phyloP scores from a whole-genome alignment of 805 yeast species.

The Torulaspora delbrueckii region DNA sequence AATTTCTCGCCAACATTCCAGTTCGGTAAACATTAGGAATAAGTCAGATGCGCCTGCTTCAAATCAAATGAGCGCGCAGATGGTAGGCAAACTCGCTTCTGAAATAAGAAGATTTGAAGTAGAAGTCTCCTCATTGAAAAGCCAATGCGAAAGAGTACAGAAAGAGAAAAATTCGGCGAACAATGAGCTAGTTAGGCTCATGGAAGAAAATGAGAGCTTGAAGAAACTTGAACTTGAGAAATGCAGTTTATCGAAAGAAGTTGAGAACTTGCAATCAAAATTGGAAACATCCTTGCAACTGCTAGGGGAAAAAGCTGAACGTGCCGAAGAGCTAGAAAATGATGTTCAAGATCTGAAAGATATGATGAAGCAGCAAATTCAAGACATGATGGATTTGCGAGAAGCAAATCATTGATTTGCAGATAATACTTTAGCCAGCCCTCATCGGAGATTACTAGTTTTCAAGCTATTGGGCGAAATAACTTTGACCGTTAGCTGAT shows the following conservation, averaged over 20 bases:
- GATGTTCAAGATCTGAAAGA: conserved; percentile 89
- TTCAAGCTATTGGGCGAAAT: background rate
- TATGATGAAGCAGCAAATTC: conserved; percentile 75
- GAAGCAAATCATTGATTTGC: conserved; percentile 15
- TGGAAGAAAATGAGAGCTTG: conserved; percentile 52
- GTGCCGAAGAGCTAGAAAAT: conserved; percentile 76
- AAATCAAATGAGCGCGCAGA: conserved; percentile 40
- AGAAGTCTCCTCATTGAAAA: conserved; percentile 61
- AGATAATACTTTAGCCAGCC: background rate
- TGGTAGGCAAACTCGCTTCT: conserved; percentile 68
- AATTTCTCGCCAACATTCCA: conserved; percentile 10
- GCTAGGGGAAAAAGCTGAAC: conserved; percentile 84
- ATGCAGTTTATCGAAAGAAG: conserved; percentile 29
- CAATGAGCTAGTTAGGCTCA: conserved; percentile 55
- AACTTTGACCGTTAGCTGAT: background rate
- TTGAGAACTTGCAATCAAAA: conserved; percentile 39
- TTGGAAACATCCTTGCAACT: conserved; percentile 57
- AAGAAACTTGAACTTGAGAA: conserved; percentile 34
- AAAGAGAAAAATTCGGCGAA: conserved; percentile 62
- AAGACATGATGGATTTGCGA: conserved; percentile 72
- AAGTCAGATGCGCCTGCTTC: conserved; percentile 11
- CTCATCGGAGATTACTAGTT: background rate
- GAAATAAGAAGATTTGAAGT: conserved; percentile 76
- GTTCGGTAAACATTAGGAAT: conserved; percentile 9
- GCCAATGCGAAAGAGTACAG: conserved; percentile 51